Evolutionary conservation across 805 yeast genomes (phyloP), one percentile per base, ranked within the genome.

Genomic region (Allodekkera sacchari): DNA sequence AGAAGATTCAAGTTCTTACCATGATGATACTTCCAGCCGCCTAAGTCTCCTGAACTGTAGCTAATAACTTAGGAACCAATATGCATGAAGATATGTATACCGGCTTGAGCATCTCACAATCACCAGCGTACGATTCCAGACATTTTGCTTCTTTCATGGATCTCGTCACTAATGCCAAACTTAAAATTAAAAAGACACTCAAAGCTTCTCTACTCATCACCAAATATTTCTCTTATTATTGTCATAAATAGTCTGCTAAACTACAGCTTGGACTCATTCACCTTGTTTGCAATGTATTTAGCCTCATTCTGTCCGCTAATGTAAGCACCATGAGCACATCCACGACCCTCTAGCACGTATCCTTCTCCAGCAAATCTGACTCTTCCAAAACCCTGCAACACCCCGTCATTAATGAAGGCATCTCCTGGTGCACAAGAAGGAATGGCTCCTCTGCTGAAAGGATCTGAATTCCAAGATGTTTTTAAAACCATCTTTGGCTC

Each of bases 331-430:
- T 71, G 74, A 4, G 68, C 73, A 47, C 73, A 66, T 2, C 74
- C 72, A 14, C 65, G 64, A 2, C 74, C 77, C 28, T 69, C 74
- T 34, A 53, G 47, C 25, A 59, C 54, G 16, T 74, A 64, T 33
- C 68, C 74, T 42, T 71, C 77, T 6, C 77, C 77, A 0, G 76
- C 77, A 56, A 71, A 71, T 18, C 75, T 50, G 14, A 71, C 46
- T 11, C 55, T 42, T 3, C 53, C 59, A 32, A 47, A 46, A 3
- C 61, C 61, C n/a, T 46, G 45, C 18, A 52, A 24, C 16, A 48
- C 34, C 5, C 42, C 50, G 27, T 46, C 53, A 24, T 52, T 50
- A n/a, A 53, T 58, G 1, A 66, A 22, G 13, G 60, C 59, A 42
- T 69, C 75, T 11, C 59, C 61, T 0, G 61, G 60, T 9, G 62